Conservation (phyloP, 495 filamentous ascomycete genomes). For the Amniculicola lignicola region DNA sequence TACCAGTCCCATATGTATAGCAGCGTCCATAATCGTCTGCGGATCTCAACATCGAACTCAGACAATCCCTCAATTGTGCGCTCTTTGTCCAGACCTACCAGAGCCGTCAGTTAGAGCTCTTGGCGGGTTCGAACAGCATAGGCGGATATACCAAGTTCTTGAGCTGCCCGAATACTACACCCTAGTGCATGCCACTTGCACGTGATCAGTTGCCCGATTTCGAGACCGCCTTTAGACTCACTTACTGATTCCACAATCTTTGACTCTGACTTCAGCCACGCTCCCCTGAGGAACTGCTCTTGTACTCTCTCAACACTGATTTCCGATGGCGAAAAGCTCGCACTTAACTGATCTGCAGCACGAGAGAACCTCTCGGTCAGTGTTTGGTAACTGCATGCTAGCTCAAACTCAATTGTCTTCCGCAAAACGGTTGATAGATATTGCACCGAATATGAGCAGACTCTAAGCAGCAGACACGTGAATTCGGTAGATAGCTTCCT, state of each 20-base stretch:
- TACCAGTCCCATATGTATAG: conserved; percentile 44
- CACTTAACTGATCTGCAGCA: conserved; percentile 48
- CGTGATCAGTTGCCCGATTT: too few species aligned
- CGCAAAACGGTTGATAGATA: conserved; percentile 43
- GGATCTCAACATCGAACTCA: conserved; percentile 46
- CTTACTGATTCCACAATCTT: conserved; percentile 52
- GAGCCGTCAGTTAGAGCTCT: neutral
- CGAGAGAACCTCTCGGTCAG: conserved; percentile 46
- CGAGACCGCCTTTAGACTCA: too few species aligned
- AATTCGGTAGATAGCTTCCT: conserved; percentile 44
- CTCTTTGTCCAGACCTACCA: conserved; percentile 49
- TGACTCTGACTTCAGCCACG: conserved; percentile 54
- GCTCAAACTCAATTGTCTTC: conserved; percentile 49
- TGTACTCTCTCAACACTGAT: conserved; percentile 51
- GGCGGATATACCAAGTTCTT: conserved; percentile 47
- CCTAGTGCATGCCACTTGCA: conserved; percentile 53
- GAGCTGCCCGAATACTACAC: conserved; percentile 49
- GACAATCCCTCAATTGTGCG: conserved; percentile 40
- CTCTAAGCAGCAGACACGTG: conserved; percentile 52
- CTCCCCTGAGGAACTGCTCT: conserved; percentile 51
- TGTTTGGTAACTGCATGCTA: conserved; percentile 42
- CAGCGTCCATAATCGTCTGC: conserved; percentile 43
- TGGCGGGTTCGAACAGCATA: too few species aligned
- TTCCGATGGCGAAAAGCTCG: conserved; percentile 47
- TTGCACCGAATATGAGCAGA: conserved; percentile 52